phyloP scores from a whole-genome alignment of 164 flowering plant species.

The Vitis rupestris region DNA sequence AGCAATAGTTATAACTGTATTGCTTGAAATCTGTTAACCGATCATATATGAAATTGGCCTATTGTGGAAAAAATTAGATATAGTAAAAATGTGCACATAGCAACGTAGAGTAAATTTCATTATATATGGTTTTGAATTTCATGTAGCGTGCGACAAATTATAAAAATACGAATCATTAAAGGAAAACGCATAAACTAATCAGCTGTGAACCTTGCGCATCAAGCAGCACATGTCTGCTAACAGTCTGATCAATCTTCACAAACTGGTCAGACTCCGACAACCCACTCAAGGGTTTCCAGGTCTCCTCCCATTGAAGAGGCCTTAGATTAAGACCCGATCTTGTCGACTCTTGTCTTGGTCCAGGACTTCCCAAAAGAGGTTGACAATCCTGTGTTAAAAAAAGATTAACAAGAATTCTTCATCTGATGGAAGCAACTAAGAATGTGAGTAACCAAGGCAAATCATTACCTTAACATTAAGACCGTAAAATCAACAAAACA shows the following conservation, averaged over 20 bases:
- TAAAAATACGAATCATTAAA: neutral
- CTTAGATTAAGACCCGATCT: conserved; percentile 25
- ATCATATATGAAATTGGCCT: too few relatives aligned
- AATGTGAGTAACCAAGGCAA: too few relatives aligned
- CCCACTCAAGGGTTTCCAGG: conserved; percentile 37
- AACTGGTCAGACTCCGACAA: conserved; percentile 23
- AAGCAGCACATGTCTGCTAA: conserved; percentile 31
- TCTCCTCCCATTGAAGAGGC: conserved; percentile 29
- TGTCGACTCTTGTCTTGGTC: conserved; percentile 32
- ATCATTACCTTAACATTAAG: too few relatives aligned
- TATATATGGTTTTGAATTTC: too few relatives aligned
- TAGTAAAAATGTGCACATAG: too few relatives aligned
- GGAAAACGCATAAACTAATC: neutral
- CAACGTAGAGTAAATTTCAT: too few relatives aligned
- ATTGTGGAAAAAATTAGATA: too few relatives aligned
- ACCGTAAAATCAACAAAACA: neutral
- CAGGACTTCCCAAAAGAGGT: conserved; percentile 29
- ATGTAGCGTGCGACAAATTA: too few relatives aligned
- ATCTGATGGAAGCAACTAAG: neutral
- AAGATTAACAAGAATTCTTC: conserved; percentile 1
- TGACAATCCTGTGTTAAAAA: conserved; percentile 47
- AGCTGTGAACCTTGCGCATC: conserved; percentile 51
- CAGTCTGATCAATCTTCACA: conserved; percentile 29
- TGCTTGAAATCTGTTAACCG: too few relatives aligned
- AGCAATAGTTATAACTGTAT: too few relatives aligned